These are phyloP conservation scores for Adansonia madagascariensis DNA, from an alignment of 441 rosid species.

Conservation along the genomic window DNA sequence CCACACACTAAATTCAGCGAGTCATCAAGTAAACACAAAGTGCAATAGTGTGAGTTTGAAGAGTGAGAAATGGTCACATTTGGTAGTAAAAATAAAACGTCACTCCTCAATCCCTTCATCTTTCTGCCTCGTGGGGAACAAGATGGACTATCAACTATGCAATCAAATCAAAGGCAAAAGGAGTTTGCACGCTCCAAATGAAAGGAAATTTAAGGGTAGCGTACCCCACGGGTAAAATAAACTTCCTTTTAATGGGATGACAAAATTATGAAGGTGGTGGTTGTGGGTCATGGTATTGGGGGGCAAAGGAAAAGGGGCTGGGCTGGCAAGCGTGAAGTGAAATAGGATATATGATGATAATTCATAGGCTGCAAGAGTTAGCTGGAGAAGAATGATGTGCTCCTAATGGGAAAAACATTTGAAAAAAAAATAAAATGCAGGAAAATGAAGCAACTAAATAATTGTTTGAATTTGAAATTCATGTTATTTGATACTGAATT, in stretches of 20 bases:
- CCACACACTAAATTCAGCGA: conserved; percentile 11
- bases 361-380: neutral
- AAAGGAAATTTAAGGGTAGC: neutral
- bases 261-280: conserved; percentile 1
- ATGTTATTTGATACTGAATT: neutral
- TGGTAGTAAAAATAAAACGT: neutral
- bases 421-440: neutral
- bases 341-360: neutral
- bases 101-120: neutral
- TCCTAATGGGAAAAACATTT: neutral
- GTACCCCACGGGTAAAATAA: neutral
- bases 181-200: conserved; percentile 16
- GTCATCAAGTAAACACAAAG: conserved; percentile 19
- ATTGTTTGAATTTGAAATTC: neutral
- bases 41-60: neutral
- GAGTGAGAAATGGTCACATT: conserved; percentile 22
- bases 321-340: conserved; percentile 17
- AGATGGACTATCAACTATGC: neutral
- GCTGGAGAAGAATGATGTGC: neutral
- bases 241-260: neutral
- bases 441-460: neutral
- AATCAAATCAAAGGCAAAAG: neutral
- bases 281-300: conserved; percentile 8
- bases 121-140: neutral
- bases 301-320: neutral